These are phyloP conservation scores for Chlorella variabilis DNA, from an alignment of 163 green algal genomes.

Conservation along the genomic window DNA sequence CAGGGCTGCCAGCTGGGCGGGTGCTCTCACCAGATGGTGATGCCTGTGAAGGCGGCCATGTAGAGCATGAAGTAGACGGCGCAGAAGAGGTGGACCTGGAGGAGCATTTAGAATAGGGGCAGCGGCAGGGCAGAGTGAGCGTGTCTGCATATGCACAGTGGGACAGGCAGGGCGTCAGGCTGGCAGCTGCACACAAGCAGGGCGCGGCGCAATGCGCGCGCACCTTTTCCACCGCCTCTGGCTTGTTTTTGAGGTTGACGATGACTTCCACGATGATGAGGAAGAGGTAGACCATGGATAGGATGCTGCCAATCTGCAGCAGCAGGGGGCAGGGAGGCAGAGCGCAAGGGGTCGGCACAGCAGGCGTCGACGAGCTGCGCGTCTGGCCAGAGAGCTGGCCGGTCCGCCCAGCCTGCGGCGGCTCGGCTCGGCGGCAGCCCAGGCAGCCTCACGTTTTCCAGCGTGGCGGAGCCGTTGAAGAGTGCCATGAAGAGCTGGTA, in stretches of 20 bases:
- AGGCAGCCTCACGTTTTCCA: slow-evolving; percentile 26
- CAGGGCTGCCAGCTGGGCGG: not conserved
- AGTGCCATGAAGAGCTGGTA: slow-evolving; percentile 38
- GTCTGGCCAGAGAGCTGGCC: too few relatives aligned
- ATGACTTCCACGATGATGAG: slow-evolving; percentile 52
- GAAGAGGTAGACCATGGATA: slow-evolving; percentile 53
- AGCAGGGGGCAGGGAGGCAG: not conserved
- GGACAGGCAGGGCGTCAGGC: too few relatives aligned
- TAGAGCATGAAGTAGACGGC: slow-evolving; percentile 49
- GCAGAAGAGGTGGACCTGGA: slow-evolving; percentile 42
- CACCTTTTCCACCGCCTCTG: slow-evolving; percentile 52
- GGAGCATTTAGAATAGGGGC: not conserved
- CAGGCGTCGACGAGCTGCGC: not conserved
- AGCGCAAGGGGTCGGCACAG: not conserved
- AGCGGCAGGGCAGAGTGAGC: not conserved
- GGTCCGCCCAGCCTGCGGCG: too few relatives aligned
- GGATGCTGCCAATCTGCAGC: slow-evolving; percentile 41
- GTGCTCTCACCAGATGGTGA: slow-evolving; percentile 42
- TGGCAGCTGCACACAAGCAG: not conserved
- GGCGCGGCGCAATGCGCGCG: not conserved
- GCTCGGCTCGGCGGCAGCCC: too few relatives aligned
- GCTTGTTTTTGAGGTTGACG: slow-evolving; percentile 60
- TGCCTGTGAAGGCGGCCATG: slow-evolving; percentile 43
- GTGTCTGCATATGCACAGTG: too few relatives aligned
- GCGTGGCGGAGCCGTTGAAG: slow-evolving; percentile 15